Evolutionary conservation across 2,329 filamentous ascomycete genomes (phyloP).

Genomic region (Byssoonygena ceratinophila): DNA sequence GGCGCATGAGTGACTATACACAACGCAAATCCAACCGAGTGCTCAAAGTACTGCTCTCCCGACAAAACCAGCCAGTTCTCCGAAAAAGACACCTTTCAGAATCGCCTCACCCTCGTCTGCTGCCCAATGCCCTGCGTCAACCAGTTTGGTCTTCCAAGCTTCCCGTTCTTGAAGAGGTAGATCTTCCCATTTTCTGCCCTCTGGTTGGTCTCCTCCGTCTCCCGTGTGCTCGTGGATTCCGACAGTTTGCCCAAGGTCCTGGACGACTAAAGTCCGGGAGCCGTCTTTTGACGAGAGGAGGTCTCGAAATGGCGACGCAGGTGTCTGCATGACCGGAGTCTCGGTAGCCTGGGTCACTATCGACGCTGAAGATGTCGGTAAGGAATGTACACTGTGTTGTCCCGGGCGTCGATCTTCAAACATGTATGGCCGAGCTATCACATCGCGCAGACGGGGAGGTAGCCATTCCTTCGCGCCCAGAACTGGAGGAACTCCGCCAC

Average conservation of each 20-base stretch:
- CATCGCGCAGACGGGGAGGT: slow-evolving; percentile 40
- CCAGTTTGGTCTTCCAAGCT: slow-evolving; percentile 59
- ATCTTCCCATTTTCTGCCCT: slow-evolving; percentile 54
- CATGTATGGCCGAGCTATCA: slow-evolving; percentile 33
- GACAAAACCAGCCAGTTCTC: slow-evolving; percentile 47
- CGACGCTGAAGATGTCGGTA: slow-evolving; percentile 11
- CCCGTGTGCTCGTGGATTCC: background rate
- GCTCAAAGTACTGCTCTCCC: slow-evolving; percentile 6
- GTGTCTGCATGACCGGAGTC: slow-evolving; percentile 7
- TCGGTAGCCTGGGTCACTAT: slow-evolving; percentile 12
- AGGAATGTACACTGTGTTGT: slow-evolving; percentile 16
- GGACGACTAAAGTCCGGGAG: slow-evolving; percentile 15
- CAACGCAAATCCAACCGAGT: background rate
- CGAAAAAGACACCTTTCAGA: slow-evolving; percentile 67
- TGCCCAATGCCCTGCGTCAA: slow-evolving; percentile 66
- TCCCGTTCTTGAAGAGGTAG: slow-evolving; percentile 52
- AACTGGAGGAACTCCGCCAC: slow-evolving; percentile 47
- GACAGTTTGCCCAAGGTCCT: slow-evolving; percentile 12
- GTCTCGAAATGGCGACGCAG: slow-evolving; percentile 20
- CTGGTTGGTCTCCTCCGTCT: slow-evolving; percentile 1
- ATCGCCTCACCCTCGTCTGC: slow-evolving; percentile 66
- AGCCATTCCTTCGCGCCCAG: slow-evolving; percentile 48
- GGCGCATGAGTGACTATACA: background rate
- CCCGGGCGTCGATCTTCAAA: slow-evolving; percentile 20
- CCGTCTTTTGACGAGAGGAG: slow-evolving; percentile 24